Base-by-base conservation (phyloP, 208 protist genomes). In the Trypanosoma brucei region DNA sequence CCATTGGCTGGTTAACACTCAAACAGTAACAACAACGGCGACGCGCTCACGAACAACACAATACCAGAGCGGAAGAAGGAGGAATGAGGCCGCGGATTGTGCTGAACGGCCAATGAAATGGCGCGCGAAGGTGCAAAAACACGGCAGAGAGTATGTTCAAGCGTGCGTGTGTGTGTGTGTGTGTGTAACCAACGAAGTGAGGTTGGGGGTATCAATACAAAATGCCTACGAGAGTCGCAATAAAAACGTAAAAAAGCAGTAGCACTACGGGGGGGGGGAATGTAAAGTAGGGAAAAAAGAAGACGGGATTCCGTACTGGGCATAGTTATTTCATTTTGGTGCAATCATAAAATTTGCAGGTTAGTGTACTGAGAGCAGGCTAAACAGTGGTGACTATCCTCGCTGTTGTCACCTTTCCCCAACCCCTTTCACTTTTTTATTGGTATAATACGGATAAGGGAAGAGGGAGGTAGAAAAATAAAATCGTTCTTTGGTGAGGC, bases 141-240 rank as follows among this genome's bases (percentile, higher is more conserved):
- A 33, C 22, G 22, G 22, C 22, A 33, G 30, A 33, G 31, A 54
- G 30, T 31, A 54, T 8, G 30, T 54, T 6, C 31, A 54, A 6
- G 50, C 31, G 31, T 54, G n/a, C 31, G 50, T 54, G n/a, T 54
- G n/a, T 54, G n/a, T 54, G n/a, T 54, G n/a, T 31, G n/a, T 54
- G 30, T 54, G 8, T 54, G 30, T 54, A 33, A 54, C 50, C 7
- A n/a, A 54, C 6, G 30, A n/a, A 54, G 22, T n/a, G 44, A 48
- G 44, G 14, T 22, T 22, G 22, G 22, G 42, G 42, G 11, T 46
- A 46, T 46, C 42, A 46, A 46, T 46, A 46, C 42, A 46, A 46
- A 22, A 22, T 22, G 22, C 22, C 22, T 22, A 22, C 22, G 22
- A 22, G 22, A 22, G 22, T 22, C 22, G 22, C 22, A 22, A 22